Conservation (phyloP, 495 filamentous ascomycete genomes). For the Penicillium ochrochloron region DNA sequence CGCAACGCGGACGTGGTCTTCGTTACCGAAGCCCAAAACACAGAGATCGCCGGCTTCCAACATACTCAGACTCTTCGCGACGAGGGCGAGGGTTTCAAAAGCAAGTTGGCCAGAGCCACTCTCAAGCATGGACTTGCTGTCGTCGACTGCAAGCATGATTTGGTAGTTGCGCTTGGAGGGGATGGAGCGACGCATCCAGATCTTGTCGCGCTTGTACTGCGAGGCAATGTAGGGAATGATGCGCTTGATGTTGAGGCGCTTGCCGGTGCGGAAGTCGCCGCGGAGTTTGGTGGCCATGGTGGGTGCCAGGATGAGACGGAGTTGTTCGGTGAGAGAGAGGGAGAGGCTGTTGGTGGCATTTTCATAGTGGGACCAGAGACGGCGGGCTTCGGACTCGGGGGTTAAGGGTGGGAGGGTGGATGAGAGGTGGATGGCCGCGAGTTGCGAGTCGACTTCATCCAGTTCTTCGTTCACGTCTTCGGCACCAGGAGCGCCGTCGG, state of each 20-base stretch:
- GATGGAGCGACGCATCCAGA: slow-evolving; percentile 94
- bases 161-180: slow-evolving; percentile 94
- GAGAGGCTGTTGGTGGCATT: slow-evolving; percentile 82
- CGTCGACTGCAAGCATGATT: slow-evolving; percentile 95
- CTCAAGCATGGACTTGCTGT: slow-evolving; percentile 90
- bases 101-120: slow-evolving; percentile 71
- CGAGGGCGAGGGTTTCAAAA: slow-evolving; percentile 88
- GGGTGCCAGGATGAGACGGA: slow-evolving; percentile 92
- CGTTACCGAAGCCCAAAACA: slow-evolving; percentile 81
- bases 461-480: slow-evolving; percentile 62
- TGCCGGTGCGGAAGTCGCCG: slow-evolving; percentile 95
- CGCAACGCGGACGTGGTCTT: slow-evolving; percentile 78
- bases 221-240: slow-evolving; percentile 99
- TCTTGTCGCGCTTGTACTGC: slow-evolving; percentile 97
- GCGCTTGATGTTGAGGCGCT: slow-evolving; percentile 97
- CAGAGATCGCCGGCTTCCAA: slow-evolving; percentile 91
- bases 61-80: slow-evolving; percentile 82
- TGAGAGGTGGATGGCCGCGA: slow-evolving; percentile 72
- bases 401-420: slow-evolving; percentile 45
- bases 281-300: slow-evolving; percentile 95
- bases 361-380: slow-evolving; percentile 86
- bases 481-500: slow-evolving; percentile 40
- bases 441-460: slow-evolving; percentile 72
- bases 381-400: slow-evolving; percentile 65
- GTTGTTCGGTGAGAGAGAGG: slow-evolving; percentile 84